Percentiles rank a stretch among this genome's conserved stretches.
Conservation (phyloP, 2,329 filamentous ascomycete genomes). For the Cercospora janseana region DNA sequence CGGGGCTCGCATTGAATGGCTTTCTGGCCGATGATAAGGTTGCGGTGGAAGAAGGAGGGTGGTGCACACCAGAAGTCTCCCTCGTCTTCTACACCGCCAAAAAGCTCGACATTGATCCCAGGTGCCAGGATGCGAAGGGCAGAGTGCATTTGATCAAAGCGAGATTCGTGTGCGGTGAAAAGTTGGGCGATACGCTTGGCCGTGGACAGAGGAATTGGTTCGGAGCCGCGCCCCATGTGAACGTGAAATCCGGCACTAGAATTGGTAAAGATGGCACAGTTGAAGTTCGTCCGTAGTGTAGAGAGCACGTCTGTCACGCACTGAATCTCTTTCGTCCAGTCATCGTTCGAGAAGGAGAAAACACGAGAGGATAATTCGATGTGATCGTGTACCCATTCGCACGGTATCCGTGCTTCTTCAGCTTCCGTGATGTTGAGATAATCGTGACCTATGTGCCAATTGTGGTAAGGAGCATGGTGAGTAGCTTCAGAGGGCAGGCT, state of each 20-base stretch:
- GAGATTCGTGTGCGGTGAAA: slow-evolving; percentile 8
- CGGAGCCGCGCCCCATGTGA: neutral
- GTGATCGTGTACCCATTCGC: neutral
- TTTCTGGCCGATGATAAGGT: neutral
- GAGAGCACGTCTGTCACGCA: slow-evolving; percentile 6
- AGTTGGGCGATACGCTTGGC: slow-evolving; percentile 6
- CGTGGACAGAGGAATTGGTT: neutral
- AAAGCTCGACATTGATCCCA: neutral
- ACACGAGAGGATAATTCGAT: slow-evolving; percentile 4
- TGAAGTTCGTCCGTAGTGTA: neutral
- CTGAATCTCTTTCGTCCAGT: slow-evolving; percentile 5
- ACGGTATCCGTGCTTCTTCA: slow-evolving; percentile 1
- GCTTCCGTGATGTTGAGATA: neutral
- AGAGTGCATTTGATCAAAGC: slow-evolving; percentile 8
- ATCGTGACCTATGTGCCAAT: slow-evolving; percentile 1
- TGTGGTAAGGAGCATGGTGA: neutral
- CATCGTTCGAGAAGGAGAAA: neutral
- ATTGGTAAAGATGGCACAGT: slow-evolving; percentile 9
- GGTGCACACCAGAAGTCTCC: slow-evolving; percentile 1
- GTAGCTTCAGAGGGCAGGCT: neutral
- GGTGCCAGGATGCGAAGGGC: slow-evolving; percentile 3
- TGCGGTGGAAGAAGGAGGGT: slow-evolving; percentile 8
- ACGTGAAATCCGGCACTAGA: slow-evolving; percentile 7
- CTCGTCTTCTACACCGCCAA: neutral
- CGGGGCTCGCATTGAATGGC: neutral